These are phyloP conservation scores for Syzygium grande DNA, from an alignment of 345 rosid genomes.

Conservation along the genomic window DNA sequence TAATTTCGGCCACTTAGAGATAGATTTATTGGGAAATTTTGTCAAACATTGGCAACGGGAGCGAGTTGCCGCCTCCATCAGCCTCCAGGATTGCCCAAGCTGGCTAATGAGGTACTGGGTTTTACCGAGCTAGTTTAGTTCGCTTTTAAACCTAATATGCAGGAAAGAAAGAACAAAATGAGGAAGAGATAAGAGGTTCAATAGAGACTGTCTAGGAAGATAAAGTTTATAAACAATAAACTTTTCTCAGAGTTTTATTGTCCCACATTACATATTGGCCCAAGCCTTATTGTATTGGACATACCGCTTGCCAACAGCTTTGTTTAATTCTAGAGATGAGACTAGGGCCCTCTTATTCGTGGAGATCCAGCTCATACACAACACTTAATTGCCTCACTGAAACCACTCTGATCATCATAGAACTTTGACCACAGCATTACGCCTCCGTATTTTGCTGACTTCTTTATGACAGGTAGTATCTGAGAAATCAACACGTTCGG, in stretches of 20 bases:
- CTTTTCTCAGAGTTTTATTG: not conserved
- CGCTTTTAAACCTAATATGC: not conserved
- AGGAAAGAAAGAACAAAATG: not conserved
- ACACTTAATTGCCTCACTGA: slow-evolving; percentile 24
- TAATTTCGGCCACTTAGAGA: not conserved
- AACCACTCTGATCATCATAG: slow-evolving; percentile 35
- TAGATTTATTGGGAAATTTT: not conserved
- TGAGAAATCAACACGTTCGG: slow-evolving; percentile 23
- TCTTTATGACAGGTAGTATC: slow-evolving; percentile 34
- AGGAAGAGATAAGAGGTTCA: not conserved
- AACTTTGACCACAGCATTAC: slow-evolving; percentile 56
- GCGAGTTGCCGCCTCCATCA: not conserved
- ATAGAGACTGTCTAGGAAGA: not conserved
- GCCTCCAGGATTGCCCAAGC: not conserved
- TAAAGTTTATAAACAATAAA: not conserved
- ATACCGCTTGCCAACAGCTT: not conserved
- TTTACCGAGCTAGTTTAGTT: not conserved
- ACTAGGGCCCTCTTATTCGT: not conserved
- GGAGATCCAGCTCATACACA: slow-evolving; percentile 20
- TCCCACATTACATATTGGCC: not conserved
- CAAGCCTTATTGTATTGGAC: not conserved
- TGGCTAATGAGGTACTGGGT: not conserved
- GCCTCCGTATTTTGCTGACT: slow-evolving; percentile 45
- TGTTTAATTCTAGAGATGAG: not conserved
- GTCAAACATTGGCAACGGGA: not conserved